Percentiles rank a stretch among this genome's conserved stretches.
phyloP scores from a whole-genome alignment of 1,139 yeast species.

The Maudiozyma humilis region DNA sequence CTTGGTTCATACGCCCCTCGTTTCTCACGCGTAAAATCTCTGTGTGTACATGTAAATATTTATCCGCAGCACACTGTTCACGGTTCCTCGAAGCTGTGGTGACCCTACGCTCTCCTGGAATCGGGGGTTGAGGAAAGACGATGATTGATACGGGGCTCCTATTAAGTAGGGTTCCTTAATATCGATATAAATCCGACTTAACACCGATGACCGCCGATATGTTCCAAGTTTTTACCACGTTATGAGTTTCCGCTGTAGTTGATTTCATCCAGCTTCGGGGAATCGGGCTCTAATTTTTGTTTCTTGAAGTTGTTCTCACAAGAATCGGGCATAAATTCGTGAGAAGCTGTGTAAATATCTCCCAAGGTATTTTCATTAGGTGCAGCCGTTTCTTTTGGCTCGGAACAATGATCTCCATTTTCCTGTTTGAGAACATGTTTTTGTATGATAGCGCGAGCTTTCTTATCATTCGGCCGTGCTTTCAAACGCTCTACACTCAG shows the following conservation, averaged over 20 bases:
- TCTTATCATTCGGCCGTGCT: not conserved
- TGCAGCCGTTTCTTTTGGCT: not conserved
- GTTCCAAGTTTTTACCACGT: not conserved
- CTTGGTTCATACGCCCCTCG: not conserved
- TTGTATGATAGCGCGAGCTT: not conserved
- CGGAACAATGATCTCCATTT: not conserved
- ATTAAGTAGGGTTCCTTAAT: no score
- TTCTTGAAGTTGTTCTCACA: not conserved
- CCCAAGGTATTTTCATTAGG: not conserved
- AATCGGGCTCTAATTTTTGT: not conserved
- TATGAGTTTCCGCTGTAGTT: not conserved
- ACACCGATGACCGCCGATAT: no score
- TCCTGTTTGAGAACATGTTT: not conserved
- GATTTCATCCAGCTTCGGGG: not conserved
- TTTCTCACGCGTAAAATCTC: no score
- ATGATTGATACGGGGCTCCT: no score
- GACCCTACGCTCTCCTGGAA: not conserved
- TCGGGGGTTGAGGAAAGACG: no score
- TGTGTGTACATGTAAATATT: no score
- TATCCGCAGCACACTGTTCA: not conserved
- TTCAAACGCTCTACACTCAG: constrained; percentile 10
- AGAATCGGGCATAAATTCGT: not conserved
- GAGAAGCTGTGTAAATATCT: not conserved
- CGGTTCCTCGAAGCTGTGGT: not conserved
- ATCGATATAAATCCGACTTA: no score